phyloP scores from a whole-genome alignment of 441 rosid species.

The Cnidoscolus chayamansa region DNA sequence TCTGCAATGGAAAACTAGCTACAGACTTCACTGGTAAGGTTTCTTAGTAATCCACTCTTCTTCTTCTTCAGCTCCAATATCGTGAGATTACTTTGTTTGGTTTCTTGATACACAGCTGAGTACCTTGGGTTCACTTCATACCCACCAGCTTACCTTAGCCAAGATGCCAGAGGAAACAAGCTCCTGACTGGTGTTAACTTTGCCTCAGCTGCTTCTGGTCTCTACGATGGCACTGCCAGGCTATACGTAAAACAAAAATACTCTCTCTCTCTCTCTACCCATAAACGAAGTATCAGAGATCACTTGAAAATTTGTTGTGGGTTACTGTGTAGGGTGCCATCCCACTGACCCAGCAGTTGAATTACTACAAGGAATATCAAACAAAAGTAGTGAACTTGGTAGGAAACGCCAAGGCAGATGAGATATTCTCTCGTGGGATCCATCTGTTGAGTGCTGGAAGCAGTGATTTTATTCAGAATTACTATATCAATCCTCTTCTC shows the following conservation, averaged over 20 bases:
- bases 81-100: background rate
- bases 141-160: slow-evolving; percentile 82
- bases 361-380: slow-evolving; percentile 72
- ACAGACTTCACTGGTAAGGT: slow-evolving; percentile 71
- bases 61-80: background rate
- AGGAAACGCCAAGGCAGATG: slow-evolving; percentile 41
- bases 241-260: slow-evolving; percentile 46
- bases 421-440: slow-evolving; percentile 54
- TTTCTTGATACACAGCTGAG: slow-evolving; percentile 58
- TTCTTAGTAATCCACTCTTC: background rate
- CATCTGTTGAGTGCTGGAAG: slow-evolving; percentile 87
- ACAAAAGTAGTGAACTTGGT: slow-evolving; percentile 43
- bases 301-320: slow-evolving; percentile 14
- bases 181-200: slow-evolving; percentile 79
- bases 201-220: slow-evolving; percentile 92
- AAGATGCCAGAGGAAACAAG: slow-evolving; percentile 51
- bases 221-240: slow-evolving; percentile 62
- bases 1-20: slow-evolving; percentile 88
- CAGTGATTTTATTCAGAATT: slow-evolving; percentile 89
- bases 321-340: slow-evolving; percentile 55
- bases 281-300: background rate
- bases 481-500: slow-evolving; percentile 67
- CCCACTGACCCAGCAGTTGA: slow-evolving; percentile 75
- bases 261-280: background rate
- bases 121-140: slow-evolving; percentile 77